Percentiles rank a stretch among this genome's conserved stretches.
Conservation (phyloP, 2,329 filamentous ascomycete genomes). For the Hymenoscyphus scutula region DNA sequence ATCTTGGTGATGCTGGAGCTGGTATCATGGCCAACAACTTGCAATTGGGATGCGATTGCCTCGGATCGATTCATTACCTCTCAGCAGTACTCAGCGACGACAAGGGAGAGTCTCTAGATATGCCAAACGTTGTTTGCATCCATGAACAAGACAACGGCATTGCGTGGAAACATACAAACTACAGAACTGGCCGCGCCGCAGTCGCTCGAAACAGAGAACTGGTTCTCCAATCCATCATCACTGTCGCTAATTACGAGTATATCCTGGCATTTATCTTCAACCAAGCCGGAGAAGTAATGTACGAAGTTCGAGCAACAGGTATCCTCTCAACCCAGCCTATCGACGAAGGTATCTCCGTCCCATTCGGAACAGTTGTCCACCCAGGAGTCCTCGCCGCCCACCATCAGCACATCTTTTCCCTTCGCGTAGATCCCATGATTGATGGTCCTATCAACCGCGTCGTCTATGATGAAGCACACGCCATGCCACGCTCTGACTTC, state of each 20-base stretch:
- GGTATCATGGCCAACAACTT: constrained; percentile 69
- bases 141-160: constrained; percentile 68
- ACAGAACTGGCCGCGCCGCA: constrained; percentile 62
- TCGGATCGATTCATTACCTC: constrained; percentile 68
- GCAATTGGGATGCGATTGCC: constrained; percentile 67
- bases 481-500: constrained; percentile 54
- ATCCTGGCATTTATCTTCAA: constrained; percentile 71
- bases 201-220: constrained; percentile 63
- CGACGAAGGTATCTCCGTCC: constrained; percentile 61
- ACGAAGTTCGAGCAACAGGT: constrained; percentile 67
- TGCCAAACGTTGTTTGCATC: constrained; percentile 68
- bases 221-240: constrained; percentile 68
- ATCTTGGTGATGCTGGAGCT: constrained; percentile 65
- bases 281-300: constrained; percentile 64
- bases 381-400: constrained; percentile 67
- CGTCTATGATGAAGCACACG: constrained; percentile 56
- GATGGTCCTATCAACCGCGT: constrained; percentile 55
- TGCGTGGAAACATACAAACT: constrained; percentile 69
- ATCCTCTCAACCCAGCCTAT: constrained; percentile 67
- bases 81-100: constrained; percentile 56
- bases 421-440: constrained; percentile 61
- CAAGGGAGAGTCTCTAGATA: constrained; percentile 54
- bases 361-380: constrained; percentile 67
- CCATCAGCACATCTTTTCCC: constrained; percentile 76
- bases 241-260: constrained; percentile 71